phyloP scores from a whole-genome alignment of 352 stramenopile species.

The Phytopythium kandeliae region DNA sequence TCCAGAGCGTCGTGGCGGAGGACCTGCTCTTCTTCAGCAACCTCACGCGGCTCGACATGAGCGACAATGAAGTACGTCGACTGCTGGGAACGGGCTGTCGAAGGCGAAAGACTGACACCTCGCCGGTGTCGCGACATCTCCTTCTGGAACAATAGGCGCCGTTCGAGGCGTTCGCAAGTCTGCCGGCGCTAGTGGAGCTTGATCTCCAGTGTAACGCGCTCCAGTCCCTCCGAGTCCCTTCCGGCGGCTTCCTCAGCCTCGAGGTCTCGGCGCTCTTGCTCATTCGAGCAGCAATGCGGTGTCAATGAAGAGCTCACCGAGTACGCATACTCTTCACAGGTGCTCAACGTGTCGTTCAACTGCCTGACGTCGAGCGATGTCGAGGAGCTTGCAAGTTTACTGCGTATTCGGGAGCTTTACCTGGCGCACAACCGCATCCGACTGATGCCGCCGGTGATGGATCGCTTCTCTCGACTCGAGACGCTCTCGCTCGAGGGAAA shows the following conservation, averaged over 20 bases:
- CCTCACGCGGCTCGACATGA: slow-evolving; percentile 69
- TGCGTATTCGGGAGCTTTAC: slow-evolving; percentile 76
- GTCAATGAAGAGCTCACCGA: not conserved
- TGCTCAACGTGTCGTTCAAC: slow-evolving; percentile 80
- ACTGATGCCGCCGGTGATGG: slow-evolving; percentile 67
- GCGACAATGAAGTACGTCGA: slow-evolving; percentile 63
- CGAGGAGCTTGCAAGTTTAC: slow-evolving; percentile 62
- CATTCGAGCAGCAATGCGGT: no score
- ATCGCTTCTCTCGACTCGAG: slow-evolving; percentile 67
- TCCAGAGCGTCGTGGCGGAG: slow-evolving; percentile 56
- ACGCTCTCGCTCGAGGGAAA: slow-evolving; percentile 78
- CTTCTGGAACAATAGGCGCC: slow-evolving; percentile 22
- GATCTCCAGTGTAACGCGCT: slow-evolving; percentile 82
- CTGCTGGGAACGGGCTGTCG: not conserved
- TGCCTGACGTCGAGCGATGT: slow-evolving; percentile 56
- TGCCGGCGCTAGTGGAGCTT: slow-evolving; percentile 60
- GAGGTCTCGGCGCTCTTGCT: slow-evolving; percentile 23
- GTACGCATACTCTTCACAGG: slow-evolving; percentile 12
- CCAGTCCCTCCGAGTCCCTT: slow-evolving; percentile 25
- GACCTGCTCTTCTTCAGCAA: slow-evolving; percentile 79
- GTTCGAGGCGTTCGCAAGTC: slow-evolving; percentile 57
- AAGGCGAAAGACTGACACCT: no score
- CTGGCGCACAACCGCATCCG: slow-evolving; percentile 67
- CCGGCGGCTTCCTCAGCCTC: slow-evolving; percentile 55
- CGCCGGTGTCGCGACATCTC: no score